Evolutionary conservation across 441 rosid genomes (phyloP).

Genomic region (Jatropha multifida): DNA sequence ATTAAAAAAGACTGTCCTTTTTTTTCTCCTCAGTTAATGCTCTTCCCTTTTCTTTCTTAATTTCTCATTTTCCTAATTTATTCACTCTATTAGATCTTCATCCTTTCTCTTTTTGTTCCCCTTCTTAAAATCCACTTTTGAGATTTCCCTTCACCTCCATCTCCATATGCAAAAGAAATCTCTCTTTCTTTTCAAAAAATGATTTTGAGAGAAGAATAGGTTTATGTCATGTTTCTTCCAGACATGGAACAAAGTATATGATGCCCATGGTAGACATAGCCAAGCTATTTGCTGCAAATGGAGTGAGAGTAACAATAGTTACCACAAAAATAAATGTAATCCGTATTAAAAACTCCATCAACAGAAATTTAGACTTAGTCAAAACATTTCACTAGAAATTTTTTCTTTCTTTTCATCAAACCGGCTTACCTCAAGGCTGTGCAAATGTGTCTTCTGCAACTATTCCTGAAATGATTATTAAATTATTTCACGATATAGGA

Average conservation of each 20-base stretch:
- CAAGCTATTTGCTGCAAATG: conserved; percentile 34
- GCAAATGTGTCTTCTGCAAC: conserved; percentile 29
- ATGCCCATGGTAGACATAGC: conserved; percentile 47
- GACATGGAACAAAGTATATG: conserved; percentile 49
- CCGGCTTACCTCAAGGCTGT: conserved; percentile 40
- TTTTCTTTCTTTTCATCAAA: conserved; percentile 31
- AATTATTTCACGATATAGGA: conserved; percentile 28
- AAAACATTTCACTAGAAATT: conserved; percentile 24
- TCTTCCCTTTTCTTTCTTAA: too few species aligned
- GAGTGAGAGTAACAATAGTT: conserved; percentile 32
- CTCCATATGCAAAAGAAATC: background rate
- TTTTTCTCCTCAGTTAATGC: too few species aligned
- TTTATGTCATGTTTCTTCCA: conserved; percentile 42
- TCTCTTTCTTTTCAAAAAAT: conserved; percentile 3
- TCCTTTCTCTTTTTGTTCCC: too few species aligned
- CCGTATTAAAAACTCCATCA: conserved; percentile 24
- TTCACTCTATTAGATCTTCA: too few species aligned
- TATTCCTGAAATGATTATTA: conserved; percentile 31
- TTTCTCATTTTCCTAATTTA: too few species aligned
- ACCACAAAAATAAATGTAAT: conserved; percentile 31
- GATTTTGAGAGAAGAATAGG: conserved; percentile 17
- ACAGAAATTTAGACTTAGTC: conserved; percentile 25
- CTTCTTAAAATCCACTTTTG: too few species aligned
- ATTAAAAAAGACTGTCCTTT: too few species aligned
- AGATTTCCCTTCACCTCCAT: background rate